phyloP scores from a whole-genome alignment of 2,329 filamentous ascomycete species.

The Talaromyces amestolkiae region DNA sequence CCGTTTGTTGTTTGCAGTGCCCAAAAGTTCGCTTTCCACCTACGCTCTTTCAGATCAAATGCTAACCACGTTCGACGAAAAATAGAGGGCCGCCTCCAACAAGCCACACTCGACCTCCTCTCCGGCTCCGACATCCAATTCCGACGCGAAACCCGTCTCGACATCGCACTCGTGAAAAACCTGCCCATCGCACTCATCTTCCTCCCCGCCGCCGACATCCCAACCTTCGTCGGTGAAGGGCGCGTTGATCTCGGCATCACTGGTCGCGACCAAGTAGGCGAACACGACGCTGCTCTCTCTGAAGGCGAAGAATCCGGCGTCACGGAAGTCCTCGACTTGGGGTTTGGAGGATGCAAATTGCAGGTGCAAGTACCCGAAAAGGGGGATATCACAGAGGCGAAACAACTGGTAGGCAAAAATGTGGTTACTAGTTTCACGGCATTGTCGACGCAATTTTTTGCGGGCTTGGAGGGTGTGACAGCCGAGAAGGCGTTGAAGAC shows the following conservation, averaged over 20 bases:
- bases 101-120: slow-evolving; percentile 83
- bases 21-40: slow-evolving; percentile 74
- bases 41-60: too few species aligned
- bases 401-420: slow-evolving; percentile 84
- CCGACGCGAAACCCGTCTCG: slow-evolving; percentile 86
- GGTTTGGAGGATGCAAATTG: slow-evolving; percentile 85
- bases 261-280: slow-evolving; percentile 84
- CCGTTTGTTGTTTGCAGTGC: slow-evolving; percentile 92
- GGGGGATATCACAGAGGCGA: slow-evolving; percentile 65
- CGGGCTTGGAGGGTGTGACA: slow-evolving; percentile 61
- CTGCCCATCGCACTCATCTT: slow-evolving; percentile 93
- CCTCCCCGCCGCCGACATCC: slow-evolving; percentile 94
- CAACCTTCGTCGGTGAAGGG: slow-evolving; percentile 94
- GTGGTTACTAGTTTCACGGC: slow-evolving; percentile 94
- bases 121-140: slow-evolving; percentile 96
- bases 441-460: slow-evolving; percentile 80
- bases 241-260: slow-evolving; percentile 93
- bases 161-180: slow-evolving; percentile 98
- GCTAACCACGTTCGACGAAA: not conserved
- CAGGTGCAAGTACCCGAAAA: slow-evolving; percentile 96
- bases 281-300: slow-evolving; percentile 67
- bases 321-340: slow-evolving; percentile 84
- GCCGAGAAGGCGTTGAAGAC: slow-evolving; percentile 37
- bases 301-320: slow-evolving; percentile 56
- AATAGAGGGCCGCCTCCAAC: slow-evolving; percentile 86